Conservation (phyloP, 306 rosid species). For the Abrus pulchellus region DNA sequence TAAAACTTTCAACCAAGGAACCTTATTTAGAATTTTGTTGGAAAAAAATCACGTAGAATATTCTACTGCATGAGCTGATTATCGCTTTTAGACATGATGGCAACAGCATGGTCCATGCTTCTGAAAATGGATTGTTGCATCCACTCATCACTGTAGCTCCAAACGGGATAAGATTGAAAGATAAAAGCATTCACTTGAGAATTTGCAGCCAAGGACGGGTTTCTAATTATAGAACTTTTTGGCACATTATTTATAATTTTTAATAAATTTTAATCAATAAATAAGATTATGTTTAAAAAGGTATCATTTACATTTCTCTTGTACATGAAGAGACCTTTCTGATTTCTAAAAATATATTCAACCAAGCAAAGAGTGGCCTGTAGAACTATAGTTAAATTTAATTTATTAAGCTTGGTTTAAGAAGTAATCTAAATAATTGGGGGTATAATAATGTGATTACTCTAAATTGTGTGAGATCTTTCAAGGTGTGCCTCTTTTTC, state of each 20-base stretch:
- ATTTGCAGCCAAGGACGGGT: constrained; percentile 17
- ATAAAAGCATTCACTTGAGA: constrained; percentile 26
- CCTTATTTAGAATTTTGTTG: neutral
- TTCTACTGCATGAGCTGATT: constrained; percentile 32
- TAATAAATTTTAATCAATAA: too few species aligned
- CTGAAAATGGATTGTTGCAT: constrained; percentile 38
- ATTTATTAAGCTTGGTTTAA: neutral
- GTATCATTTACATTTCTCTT: too few species aligned
- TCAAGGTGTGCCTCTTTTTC: neutral
- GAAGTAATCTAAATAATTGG: neutral
- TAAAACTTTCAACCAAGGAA: neutral
- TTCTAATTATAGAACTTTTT: neutral
- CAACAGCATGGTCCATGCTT: constrained; percentile 36
- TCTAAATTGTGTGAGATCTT: neutral
- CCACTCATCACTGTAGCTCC: constrained; percentile 27
- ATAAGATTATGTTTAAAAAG: too few species aligned
- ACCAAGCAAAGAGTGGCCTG: neutral
- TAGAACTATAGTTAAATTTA: neutral
- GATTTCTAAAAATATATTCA: neutral
- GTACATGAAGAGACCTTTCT: too few species aligned
- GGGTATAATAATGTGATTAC: neutral
- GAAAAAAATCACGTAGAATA: constrained; percentile 8
- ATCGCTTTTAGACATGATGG: constrained; percentile 44
- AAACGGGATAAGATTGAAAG: constrained; percentile 51
- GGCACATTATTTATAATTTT: neutral